Base-by-base conservation (phyloP, 768 basidiomycete genomes). In the Suillus alpinus region DNA sequence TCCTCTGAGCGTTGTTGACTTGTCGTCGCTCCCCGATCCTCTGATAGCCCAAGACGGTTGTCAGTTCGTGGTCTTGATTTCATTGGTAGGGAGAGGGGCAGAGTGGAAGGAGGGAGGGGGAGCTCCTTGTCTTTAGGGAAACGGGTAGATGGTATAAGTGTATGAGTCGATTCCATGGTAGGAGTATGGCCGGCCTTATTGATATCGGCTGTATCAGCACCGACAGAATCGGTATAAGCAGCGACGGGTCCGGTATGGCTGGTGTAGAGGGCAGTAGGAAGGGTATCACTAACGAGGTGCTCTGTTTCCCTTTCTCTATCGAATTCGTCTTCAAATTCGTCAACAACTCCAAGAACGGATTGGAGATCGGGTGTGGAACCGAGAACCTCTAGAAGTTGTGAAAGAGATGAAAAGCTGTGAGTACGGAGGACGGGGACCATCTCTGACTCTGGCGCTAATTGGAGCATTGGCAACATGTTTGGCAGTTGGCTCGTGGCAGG, bases 391-490 rank as follows among this genome's bases (percentile, higher is more conserved):
- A 75, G 67, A 18, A 75, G 60, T 56, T 61, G 68, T 40, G 74
- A 66, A 39, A 75, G 65, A 29, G 74, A 74, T 8, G 71, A 71
- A 26, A 75, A 66, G 23, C 71, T 75, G 51, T 63, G 74, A 62
- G 69, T 68, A 5, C 67, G 72, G 46, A 74, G 66, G 32, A 70
- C 60, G 20, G 71, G 70, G 65, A 74, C 74, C 18, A 57, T 50
- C 52, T 59, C 36, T 36, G n/a, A 65, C 65, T 49, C 66, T 66
- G 6, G 69, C 53, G 18, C 40, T 58, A 23, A 55, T 14, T 49
- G 61, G 23, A 39, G 57, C 36, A 47, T 31, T 43, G 51, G 59
- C 44, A 56, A 63, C 60, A 57, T 39, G 34, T 32, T 60, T 56
- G 49, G 37, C 16, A 31, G 26, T 49, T 49, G 47, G 29, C 49